Percentiles rank a stretch among this genome's conserved stretches.
These are phyloP conservation scores for Cladosporium sp. DNA, from an alignment of 2,329 filamentous ascomycete species.

Conservation along the genomic window DNA sequence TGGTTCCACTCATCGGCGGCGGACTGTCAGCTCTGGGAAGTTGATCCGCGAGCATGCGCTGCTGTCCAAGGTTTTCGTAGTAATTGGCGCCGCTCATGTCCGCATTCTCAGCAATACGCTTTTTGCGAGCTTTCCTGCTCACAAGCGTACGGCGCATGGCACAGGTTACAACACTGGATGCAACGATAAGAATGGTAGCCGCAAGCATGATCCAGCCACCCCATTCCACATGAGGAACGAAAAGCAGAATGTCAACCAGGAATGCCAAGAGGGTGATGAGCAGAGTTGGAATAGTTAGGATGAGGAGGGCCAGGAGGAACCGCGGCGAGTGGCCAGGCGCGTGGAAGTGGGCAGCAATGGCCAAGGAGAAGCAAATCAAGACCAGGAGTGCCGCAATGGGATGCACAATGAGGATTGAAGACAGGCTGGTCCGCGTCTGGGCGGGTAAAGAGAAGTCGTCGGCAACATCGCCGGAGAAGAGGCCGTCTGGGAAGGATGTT, in stretches of 20 bases:
- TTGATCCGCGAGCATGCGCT: conserved; percentile 37
- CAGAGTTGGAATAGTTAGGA: conserved; percentile 80
- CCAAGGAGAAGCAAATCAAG: conserved; percentile 76
- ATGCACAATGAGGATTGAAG: conserved; percentile 84
- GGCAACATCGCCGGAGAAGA: conserved; percentile 42
- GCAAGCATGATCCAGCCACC: conserved; percentile 90
- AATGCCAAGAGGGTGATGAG: conserved; percentile 81
- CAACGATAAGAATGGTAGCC: conserved; percentile 77
- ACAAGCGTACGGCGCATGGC: conserved; percentile 92
- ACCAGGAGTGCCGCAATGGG: conserved; percentile 84
- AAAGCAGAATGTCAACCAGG: conserved; percentile 87
- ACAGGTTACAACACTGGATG: conserved; percentile 80
- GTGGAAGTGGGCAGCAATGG: conserved; percentile 78
- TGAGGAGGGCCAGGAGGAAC: conserved; percentile 79
- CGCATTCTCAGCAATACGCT: conserved; percentile 84
- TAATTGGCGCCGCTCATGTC: conserved; percentile 96
- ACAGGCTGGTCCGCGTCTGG: conserved; percentile 63
- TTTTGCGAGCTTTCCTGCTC: conserved; percentile 86
- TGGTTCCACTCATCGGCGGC: conserved; percentile 47
- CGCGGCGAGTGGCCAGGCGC: conserved; percentile 82
- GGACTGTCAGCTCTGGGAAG: conserved; percentile 49
- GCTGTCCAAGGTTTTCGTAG: conserved; percentile 52
- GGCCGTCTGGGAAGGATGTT: conserved; percentile 35
- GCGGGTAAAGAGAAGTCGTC: conserved; percentile 61
- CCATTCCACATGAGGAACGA: conserved; percentile 90